These are phyloP conservation scores for Aspergillus tamarii DNA, from an alignment of 2,329 filamentous ascomycete genomes.

Conservation along the genomic window DNA sequence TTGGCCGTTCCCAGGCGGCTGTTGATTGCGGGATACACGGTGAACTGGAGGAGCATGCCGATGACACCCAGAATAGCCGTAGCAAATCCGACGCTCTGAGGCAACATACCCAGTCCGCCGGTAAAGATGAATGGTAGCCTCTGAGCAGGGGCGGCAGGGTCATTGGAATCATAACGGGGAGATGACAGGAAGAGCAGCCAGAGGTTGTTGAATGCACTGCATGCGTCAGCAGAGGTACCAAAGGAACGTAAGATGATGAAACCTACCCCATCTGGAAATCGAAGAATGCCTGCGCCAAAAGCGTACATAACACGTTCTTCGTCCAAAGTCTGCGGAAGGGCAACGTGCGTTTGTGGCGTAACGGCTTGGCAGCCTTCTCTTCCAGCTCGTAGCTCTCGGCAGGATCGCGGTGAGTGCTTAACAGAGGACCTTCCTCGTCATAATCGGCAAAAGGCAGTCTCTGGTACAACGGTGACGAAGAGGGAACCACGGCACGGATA, in stretches of 20 bases:
- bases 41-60: slow-evolving; percentile 71
- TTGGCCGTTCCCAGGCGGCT: slow-evolving; percentile 67
- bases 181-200: slow-evolving; percentile 80
- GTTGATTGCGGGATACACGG: slow-evolving; percentile 71
- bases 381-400: slow-evolving; percentile 42
- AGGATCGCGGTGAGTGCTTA: slow-evolving; percentile 36
- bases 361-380: slow-evolving; percentile 36
- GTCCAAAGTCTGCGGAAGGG: slow-evolving; percentile 59
- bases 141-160: slow-evolving; percentile 46
- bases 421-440: slow-evolving; percentile 39
- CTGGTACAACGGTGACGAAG: slow-evolving; percentile 37
- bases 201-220: slow-evolving; percentile 72
- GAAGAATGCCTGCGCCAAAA: slow-evolving; percentile 69
- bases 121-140: slow-evolving; percentile 62
- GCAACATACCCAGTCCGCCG: slow-evolving; percentile 73
- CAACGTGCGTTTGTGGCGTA: slow-evolving; percentile 45
- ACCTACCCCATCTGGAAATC: slow-evolving; percentile 67
- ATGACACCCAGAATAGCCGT: slow-evolving; percentile 75
- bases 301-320: slow-evolving; percentile 57
- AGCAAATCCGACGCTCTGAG: slow-evolving; percentile 70
- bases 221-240: slow-evolving; percentile 9
- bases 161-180: slow-evolving; percentile 56
- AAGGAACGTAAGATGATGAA: not conserved
- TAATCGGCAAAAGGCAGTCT: slow-evolving; percentile 39
- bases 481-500: slow-evolving; percentile 29